phyloP scores from a whole-genome alignment of 108 stramenopile species.

The Cyclotella sp. region DNA sequence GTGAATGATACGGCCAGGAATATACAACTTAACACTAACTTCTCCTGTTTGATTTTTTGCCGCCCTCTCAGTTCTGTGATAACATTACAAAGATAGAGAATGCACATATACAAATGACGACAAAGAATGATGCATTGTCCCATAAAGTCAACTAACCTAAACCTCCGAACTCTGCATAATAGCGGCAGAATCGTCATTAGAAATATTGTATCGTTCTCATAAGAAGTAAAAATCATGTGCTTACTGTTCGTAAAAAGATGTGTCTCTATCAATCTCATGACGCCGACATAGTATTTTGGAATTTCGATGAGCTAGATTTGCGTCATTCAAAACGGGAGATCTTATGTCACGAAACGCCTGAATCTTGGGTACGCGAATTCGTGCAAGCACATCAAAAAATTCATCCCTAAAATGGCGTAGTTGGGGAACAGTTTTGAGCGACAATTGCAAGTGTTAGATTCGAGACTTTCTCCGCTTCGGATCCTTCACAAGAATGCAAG shows the following conservation, averaged over 20 bases:
- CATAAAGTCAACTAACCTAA: slow-evolving; percentile 18
- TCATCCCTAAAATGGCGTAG: slow-evolving; percentile 35
- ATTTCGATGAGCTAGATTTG: slow-evolving; percentile 40
- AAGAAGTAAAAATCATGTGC: neutral
- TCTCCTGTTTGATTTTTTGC: slow-evolving; percentile 41
- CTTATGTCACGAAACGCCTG: slow-evolving; percentile 41
- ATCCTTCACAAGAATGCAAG: neutral
- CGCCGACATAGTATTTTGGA: slow-evolving; percentile 40
- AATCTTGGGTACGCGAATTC: slow-evolving; percentile 47
- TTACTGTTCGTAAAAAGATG: slow-evolving; percentile 43
- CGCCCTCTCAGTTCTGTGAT: slow-evolving; percentile 33
- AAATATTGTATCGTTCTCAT: neutral
- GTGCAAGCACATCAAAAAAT: slow-evolving; percentile 50
- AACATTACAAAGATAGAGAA: neutral
- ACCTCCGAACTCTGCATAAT: slow-evolving; percentile 17
- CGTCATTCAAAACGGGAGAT: slow-evolving; percentile 23
- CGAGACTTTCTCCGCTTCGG: neutral
- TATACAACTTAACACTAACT: slow-evolving; percentile 42
- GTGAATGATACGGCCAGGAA: slow-evolving; percentile 47
- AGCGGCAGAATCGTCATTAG: neutral
- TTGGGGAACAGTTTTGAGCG: neutral
- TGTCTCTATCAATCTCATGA: slow-evolving; percentile 38
- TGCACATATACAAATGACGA: neutral
- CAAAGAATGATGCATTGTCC: neutral
- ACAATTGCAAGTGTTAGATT: neutral